Percentiles rank a stretch among this genome's conserved stretches.
Evolutionary conservation across 2,329 filamentous ascomycete genomes (phyloP).

Genomic region (Chaetoscypha palmicola): DNA sequence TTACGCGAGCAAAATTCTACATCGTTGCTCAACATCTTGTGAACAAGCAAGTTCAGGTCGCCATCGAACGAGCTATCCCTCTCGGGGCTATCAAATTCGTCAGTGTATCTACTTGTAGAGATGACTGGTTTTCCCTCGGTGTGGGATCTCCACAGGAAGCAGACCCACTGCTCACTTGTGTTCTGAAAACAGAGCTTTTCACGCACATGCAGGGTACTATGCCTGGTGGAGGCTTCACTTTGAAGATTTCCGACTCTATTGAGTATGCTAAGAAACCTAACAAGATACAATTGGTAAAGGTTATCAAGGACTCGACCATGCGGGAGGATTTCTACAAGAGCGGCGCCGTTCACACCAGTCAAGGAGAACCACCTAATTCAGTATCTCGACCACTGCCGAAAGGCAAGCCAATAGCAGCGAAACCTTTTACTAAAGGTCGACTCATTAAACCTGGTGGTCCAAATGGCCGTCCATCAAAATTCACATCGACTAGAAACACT

Average conservation of each 20-base stretch:
- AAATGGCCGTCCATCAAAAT: slow-evolving; percentile 68
- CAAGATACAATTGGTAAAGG: slow-evolving; percentile 84
- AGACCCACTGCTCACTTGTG: slow-evolving; percentile 86
- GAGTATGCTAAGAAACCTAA: slow-evolving; percentile 98
- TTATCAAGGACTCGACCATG: slow-evolving; percentile 75
- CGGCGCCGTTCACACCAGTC: slow-evolving; percentile 76
- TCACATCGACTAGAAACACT: slow-evolving; percentile 41
- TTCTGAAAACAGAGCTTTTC: slow-evolving; percentile 96
- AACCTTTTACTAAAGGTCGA: slow-evolving; percentile 89
- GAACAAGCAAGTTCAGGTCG: slow-evolving; percentile 74
- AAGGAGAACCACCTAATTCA: slow-evolving; percentile 77
- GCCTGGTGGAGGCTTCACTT: slow-evolving; percentile 63
- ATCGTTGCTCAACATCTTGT: slow-evolving; percentile 78
- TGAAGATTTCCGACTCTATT: slow-evolving; percentile 78
- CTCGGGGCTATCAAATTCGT: slow-evolving; percentile 86
- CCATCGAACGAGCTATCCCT: slow-evolving; percentile 73
- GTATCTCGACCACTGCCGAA: slow-evolving; percentile 79
- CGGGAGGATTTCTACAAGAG: slow-evolving; percentile 88
- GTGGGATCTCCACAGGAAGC: slow-evolving; percentile 85
- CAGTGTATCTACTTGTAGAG: slow-evolving; percentile 70
- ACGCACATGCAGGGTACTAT: slow-evolving; percentile 80
- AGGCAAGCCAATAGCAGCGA: slow-evolving; percentile 75
- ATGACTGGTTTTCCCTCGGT: slow-evolving; percentile 95
- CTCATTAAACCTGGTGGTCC: slow-evolving; percentile 88
- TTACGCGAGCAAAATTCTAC: slow-evolving; percentile 83